phyloP scores from a whole-genome alignment of 805 yeast genomes.

The Pichia occidentalis region DNA sequence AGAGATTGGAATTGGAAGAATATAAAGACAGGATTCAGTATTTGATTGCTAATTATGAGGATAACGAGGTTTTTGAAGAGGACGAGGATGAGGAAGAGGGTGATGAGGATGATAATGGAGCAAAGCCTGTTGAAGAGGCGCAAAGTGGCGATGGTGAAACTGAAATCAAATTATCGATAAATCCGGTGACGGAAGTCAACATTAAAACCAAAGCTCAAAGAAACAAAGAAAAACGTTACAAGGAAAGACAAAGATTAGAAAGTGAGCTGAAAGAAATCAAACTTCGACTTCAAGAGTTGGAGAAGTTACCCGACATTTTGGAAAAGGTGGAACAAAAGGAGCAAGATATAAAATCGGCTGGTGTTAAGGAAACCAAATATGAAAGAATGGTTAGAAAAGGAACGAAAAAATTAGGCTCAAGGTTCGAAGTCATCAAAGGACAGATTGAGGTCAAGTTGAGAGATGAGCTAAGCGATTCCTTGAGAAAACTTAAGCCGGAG shows the following conservation, averaged over 20 bases:
- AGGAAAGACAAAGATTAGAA: slow-evolving; percentile 52
- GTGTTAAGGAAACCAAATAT: slow-evolving; percentile 17
- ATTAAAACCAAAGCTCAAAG: slow-evolving; percentile 75
- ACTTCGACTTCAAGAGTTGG: slow-evolving; percentile 52
- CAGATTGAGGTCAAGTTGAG: slow-evolving; percentile 75
- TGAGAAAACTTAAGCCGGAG: slow-evolving; percentile 82
- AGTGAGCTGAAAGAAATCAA: slow-evolving; percentile 50
- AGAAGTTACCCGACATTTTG: slow-evolving; percentile 41
- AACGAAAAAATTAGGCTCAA: slow-evolving; percentile 35
- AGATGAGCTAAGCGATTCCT: slow-evolving; percentile 80
- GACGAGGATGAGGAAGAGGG: slow-evolving; percentile 36
- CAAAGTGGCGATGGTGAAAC: slow-evolving; percentile 29
- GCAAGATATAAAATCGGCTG: slow-evolving; percentile 8
- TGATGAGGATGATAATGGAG: slow-evolving; percentile 31
- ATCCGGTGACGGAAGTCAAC: slow-evolving; percentile 59
- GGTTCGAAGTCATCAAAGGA: slow-evolving; percentile 35
- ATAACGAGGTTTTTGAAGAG: slow-evolving; percentile 45
- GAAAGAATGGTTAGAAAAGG: slow-evolving; percentile 25
- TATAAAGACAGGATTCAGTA: slow-evolving; percentile 58
- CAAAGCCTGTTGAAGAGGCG: slow-evolving; percentile 30
- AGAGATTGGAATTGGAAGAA: slow-evolving; percentile 53
- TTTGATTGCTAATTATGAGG: slow-evolving; percentile 57
- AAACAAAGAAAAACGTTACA: slow-evolving; percentile 59
- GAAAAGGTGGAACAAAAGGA: slow-evolving; percentile 15
- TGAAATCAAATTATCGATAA: slow-evolving; percentile 49